Percentiles rank a stretch among this genome's conserved stretches.
These are phyloP conservation scores for Lathyrus aphaca DNA, from an alignment of 306 rosid species.

Conservation along the genomic window DNA sequence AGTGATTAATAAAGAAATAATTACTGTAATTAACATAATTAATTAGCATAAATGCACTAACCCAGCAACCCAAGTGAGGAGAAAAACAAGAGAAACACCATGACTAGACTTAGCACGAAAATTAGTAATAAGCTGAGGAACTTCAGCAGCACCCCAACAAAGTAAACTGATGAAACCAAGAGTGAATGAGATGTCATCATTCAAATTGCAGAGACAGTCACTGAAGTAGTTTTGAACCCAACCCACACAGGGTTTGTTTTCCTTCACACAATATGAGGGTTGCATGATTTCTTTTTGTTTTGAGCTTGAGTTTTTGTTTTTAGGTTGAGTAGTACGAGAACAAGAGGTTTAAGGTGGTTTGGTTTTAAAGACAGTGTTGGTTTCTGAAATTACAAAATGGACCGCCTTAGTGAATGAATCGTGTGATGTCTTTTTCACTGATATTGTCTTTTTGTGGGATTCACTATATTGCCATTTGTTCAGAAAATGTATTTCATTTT, in stretches of 20 bases:
- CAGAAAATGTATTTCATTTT: no score
- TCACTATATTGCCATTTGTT: no score
- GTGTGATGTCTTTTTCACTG: neutral
- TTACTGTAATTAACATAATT: neutral
- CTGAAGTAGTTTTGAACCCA: constrained; percentile 76
- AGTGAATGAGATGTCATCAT: constrained; percentile 70
- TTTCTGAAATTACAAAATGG: neutral
- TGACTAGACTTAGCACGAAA: constrained; percentile 80
- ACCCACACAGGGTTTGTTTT: constrained; percentile 61
- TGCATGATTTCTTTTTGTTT: constrained; percentile 36
- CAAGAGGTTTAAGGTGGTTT: constrained; percentile 17
- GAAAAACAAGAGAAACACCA: constrained; percentile 87
- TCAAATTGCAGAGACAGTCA: constrained; percentile 80
- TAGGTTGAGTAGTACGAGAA: no score
- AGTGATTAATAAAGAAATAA: neutral
- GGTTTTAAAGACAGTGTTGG: constrained; percentile 16
- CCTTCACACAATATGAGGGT: constrained; percentile 62
- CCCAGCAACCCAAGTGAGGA: constrained; percentile 98
- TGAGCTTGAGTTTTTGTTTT: no score
- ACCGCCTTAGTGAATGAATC: neutral
- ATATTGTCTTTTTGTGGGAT: neutral
- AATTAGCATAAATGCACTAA: constrained; percentile 10
- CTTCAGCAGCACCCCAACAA: constrained; percentile 89
- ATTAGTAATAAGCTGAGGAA: constrained; percentile 91
- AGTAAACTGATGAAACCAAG: constrained; percentile 68